Evolutionary conservation across 2,329 filamentous ascomycete species (phyloP), one percentile per base, ranked within the genome.

Genomic region (Trichoderma gracile): DNA sequence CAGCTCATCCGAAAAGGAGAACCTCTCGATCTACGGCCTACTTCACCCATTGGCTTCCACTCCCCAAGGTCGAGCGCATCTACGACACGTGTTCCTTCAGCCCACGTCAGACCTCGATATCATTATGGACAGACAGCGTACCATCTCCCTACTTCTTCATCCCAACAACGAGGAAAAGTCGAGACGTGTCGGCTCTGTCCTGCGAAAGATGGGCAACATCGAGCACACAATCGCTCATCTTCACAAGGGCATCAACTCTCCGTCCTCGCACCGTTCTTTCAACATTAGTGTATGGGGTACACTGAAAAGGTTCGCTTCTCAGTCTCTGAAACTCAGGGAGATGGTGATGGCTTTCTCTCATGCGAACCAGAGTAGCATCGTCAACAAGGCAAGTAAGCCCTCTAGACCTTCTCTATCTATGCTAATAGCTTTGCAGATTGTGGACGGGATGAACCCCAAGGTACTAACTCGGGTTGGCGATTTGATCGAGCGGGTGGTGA

Each of bases 1-100:
- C 30, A 70, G 80, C 27, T 86, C 84, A 1, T 88, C 85, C 21
- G 84, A 85, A 0, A 97, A 94, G 74, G 93, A 96, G 77, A 90
- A 87, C 17, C 81, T 95, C 1, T 98, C 92, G 0, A 78, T 97
- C 0, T 97, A 90, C 74, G 93, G 91, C 0, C 79, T 98, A 0
- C 96, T 97, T 67, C 86, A 89, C 65, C 82, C 86, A 63, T 79
- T 95, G 33, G 87, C 90, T 27, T 84, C 84, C 63, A 97, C 93
- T 3, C 84, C 90, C 1, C 93, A 97, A 73, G 95, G 95, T 0
- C 92, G 87, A 69, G 73, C 79, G 27, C 82, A 84, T 49, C 81
- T 99, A 5, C 88, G 91, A n/a, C 89, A 91, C 70, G 84, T 90
- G 58, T 95, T 99, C 69, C 78, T 97, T 8, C 87, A 90, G 0